These are phyloP conservation scores for Carex scoparia DNA, from an alignment of 176 grass and related monocot species.

Conservation along the genomic window DNA sequence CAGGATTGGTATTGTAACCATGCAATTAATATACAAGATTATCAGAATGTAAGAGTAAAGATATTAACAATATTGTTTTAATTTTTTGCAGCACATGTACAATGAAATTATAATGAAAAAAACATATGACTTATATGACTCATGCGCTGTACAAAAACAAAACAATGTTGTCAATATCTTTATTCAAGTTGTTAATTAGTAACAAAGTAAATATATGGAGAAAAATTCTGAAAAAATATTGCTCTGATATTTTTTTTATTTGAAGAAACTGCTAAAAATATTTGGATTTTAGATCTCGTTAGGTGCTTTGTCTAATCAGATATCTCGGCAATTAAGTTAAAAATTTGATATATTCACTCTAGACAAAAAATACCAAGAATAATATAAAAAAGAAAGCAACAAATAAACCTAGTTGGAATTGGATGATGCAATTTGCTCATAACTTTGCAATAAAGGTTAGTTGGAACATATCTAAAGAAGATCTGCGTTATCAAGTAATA, in stretches of 20 bases:
- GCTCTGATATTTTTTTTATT: not conserved
- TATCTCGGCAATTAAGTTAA: conserved; percentile 10
- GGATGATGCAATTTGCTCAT: not conserved
- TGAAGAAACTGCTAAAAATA: not conserved
- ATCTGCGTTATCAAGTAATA: not conserved
- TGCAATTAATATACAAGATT: not conserved
- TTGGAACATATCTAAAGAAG: not conserved
- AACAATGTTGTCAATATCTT: too few relatives aligned
- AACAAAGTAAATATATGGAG: not conserved
- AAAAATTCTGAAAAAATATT: not conserved
- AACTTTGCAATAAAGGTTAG: not conserved
- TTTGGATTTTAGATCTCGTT: not conserved
- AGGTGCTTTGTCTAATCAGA: conserved; percentile 20
- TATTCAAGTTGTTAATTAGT: too few relatives aligned
- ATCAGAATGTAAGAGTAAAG: too few relatives aligned
- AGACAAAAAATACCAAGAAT: not conserved
- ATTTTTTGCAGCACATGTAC: too few relatives aligned
- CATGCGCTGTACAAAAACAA: too few relatives aligned
- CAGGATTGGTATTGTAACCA: not conserved
- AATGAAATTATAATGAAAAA: too few relatives aligned
- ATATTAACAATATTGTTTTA: too few relatives aligned
- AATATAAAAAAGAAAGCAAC: conserved; percentile 4
- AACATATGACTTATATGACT: too few relatives aligned
- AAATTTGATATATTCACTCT: not conserved
- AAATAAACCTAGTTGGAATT: conserved; percentile 12